Conservation (phyloP, 208 protist species). For the Phytomonas sp. region DNA sequence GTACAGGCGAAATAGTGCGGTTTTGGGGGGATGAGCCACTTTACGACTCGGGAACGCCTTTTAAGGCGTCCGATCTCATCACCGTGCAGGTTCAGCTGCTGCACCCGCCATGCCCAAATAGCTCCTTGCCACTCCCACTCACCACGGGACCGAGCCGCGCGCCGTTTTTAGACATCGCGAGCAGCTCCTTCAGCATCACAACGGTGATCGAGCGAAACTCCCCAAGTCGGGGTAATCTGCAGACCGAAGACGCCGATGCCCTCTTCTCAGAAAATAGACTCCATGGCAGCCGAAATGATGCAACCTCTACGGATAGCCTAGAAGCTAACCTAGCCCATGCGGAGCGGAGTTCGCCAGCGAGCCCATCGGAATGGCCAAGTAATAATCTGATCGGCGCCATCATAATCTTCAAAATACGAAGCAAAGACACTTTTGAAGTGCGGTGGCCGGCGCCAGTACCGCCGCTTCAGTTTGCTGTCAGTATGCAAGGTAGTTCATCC, state of each 20-base stretch:
- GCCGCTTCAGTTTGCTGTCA: slow-evolving; percentile 75
- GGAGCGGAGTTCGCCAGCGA: too few relatives aligned
- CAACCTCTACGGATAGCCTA: neutral
- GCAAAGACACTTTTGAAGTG: slow-evolving; percentile 32
- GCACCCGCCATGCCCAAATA: slow-evolving; percentile 17
- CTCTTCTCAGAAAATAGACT: neutral
- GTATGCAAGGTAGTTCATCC: slow-evolving; percentile 63
- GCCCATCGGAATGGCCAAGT: too few relatives aligned
- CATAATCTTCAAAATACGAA: slow-evolving; percentile 32
- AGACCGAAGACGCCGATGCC: neutral
- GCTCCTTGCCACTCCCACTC: slow-evolving; percentile 14
- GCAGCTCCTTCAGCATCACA: slow-evolving; percentile 5
- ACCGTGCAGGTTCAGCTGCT: slow-evolving; percentile 43
- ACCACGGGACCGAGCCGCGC: slow-evolving; percentile 11
- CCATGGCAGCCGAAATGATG: neutral
- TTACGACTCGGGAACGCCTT: slow-evolving; percentile 32
- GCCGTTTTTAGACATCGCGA: slow-evolving; percentile 8
- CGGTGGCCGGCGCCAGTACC: slow-evolving; percentile 61
- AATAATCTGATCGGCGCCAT: slow-evolving; percentile 22
- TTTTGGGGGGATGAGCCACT: slow-evolving; percentile 26
- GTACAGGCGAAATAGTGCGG: slow-evolving; percentile 69
- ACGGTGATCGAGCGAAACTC: neutral
- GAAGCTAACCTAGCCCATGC: neutral
- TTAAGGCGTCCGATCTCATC: slow-evolving; percentile 51
- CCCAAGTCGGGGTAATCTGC: too few relatives aligned